A percentile compares a stretch with the other conserved stretches of the same genome.
phyloP scores from a whole-genome alignment of 1,139 yeast species.

The Kodamaea derodonti region DNA sequence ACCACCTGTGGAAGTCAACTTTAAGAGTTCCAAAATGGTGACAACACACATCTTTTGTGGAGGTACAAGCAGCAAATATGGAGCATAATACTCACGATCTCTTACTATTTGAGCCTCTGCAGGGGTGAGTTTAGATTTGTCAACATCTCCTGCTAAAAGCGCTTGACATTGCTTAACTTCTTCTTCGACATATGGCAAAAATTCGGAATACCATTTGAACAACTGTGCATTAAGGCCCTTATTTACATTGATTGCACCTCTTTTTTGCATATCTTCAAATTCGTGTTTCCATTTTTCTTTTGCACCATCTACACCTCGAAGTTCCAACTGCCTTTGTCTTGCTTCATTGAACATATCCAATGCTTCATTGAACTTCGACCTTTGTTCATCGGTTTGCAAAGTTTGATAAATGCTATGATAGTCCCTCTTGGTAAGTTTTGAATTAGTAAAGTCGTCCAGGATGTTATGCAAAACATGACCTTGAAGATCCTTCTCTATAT shows the following conservation, averaged over 20 bases:
- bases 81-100: slow-evolving; percentile 69
- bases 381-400: slow-evolving; percentile 50
- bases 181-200: slow-evolving; percentile 65
- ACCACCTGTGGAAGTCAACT: slow-evolving; percentile 72
- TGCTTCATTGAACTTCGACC: slow-evolving; percentile 54
- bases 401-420: slow-evolving; percentile 61
- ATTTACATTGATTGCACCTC: slow-evolving; percentile 57
- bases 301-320: slow-evolving; percentile 80
- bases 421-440: slow-evolving; percentile 44
- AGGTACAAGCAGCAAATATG: slow-evolving; percentile 65
- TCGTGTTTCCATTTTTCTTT: slow-evolving; percentile 85
- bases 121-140: slow-evolving; percentile 15
- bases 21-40: slow-evolving; percentile 76
- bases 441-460: slow-evolving; percentile 25
- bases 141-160: slow-evolving; percentile 18
- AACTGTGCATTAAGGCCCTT: slow-evolving; percentile 67
- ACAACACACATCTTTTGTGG: slow-evolving; percentile 83
- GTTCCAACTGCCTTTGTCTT: slow-evolving; percentile 74
- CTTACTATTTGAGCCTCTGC: slow-evolving; percentile 35
- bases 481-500: slow-evolving; percentile 25
- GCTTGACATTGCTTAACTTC: slow-evolving; percentile 55
- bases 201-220: slow-evolving; percentile 72
- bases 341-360: slow-evolving; percentile 67
- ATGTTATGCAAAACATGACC: slow-evolving; percentile 17
- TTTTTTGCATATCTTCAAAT: slow-evolving; percentile 62